phyloP scores from a whole-genome alignment of 768 basidiomycete genomes.

The Ramaria sp. region DNA sequence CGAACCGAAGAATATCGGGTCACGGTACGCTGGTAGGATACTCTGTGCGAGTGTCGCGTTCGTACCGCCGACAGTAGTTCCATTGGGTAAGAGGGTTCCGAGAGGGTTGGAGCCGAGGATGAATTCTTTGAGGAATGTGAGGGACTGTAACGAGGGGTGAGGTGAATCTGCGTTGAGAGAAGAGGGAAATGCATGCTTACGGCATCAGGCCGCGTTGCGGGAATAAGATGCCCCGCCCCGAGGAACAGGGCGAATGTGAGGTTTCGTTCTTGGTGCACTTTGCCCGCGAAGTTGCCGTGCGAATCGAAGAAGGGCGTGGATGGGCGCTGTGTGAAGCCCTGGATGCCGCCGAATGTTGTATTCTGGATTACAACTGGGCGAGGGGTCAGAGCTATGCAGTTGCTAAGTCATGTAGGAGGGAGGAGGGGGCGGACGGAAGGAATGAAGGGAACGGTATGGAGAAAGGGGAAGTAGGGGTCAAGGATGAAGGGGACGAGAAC shows the following conservation, averaged over 20 bases:
- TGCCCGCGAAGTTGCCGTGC: constrained; percentile 9
- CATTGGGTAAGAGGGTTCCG: constrained; percentile 10
- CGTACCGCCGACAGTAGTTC: constrained; percentile 37
- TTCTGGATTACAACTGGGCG: constrained; percentile 8
- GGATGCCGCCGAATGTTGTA: constrained; percentile 11
- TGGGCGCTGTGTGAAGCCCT: constrained; percentile 11
- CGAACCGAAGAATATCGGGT: constrained; percentile 21
- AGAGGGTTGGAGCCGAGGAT: constrained; percentile 5
- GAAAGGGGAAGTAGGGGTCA: not conserved
- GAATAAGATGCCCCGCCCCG: constrained; percentile 11
- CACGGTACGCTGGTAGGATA: constrained; percentile 37
- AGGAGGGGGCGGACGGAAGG: no score
- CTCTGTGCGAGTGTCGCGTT: constrained; percentile 32
- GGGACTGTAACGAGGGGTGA: constrained; percentile 1
- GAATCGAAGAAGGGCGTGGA: constrained; percentile 1
- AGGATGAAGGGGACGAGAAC: no score
- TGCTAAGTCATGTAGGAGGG: no score
- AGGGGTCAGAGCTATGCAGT: no score
- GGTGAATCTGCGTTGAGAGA: not conserved
- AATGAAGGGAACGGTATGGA: no score
- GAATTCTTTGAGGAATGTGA: constrained; percentile 10
- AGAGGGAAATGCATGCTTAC: not conserved
- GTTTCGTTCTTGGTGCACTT: constrained; percentile 9
- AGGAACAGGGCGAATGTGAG: constrained; percentile 9
- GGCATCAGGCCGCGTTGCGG: constrained; percentile 4